Base-by-base conservation (phyloP, 371 early-diverging fungal genomes). In the Massospora cicadina region DNA sequence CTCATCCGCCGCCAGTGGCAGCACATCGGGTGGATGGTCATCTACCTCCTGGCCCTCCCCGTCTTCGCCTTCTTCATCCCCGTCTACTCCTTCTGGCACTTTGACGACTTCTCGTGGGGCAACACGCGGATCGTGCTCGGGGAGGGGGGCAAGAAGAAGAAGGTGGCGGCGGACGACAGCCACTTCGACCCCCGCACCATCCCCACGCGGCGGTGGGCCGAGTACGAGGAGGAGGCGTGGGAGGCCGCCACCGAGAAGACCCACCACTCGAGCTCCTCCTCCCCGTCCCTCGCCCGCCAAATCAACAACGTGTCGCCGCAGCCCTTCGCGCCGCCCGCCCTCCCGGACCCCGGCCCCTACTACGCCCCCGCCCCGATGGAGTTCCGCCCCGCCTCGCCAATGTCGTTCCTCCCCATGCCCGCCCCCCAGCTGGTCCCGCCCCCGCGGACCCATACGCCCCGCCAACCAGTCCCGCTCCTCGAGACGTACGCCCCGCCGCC, bases 21-120 rank as follows among this genome's bases (percentile, higher is more conserved):
- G 70, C 93, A 95, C 69, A 87, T 97, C 70, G 93, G 93, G 27
- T 97, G 95, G 95, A 91, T 97, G 93, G 81, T 95, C 61, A 88
- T 97, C 31, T 90, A 92, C 67, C 79, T 92, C 55, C 61, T 90
- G 27, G 90, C 92, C 13, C 83, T 90, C 53, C 91, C 92, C 0
- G 74, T 91, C 33, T 84, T 82, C 67, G 65, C 77, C 28, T 68
- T 74, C 3, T 63, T 82, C 7, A 77, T 84, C 26, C 85, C 86
- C 1, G 71, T 87, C 10, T 91, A 91, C 70, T 82, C 90, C 3
- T 91, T 89, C 72, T 91, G 92, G 92, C 90, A 89, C 70, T 90
- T 92, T 75, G 90, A 92, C 68, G 89, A 92, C 70, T 90, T 92
- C 68, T 81, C 82, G 0, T 92, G 91, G 91, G 91, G 91, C 58